Base-by-base conservation (phyloP, 1,139 yeast genomes). In the Taphrina sp. region DNA sequence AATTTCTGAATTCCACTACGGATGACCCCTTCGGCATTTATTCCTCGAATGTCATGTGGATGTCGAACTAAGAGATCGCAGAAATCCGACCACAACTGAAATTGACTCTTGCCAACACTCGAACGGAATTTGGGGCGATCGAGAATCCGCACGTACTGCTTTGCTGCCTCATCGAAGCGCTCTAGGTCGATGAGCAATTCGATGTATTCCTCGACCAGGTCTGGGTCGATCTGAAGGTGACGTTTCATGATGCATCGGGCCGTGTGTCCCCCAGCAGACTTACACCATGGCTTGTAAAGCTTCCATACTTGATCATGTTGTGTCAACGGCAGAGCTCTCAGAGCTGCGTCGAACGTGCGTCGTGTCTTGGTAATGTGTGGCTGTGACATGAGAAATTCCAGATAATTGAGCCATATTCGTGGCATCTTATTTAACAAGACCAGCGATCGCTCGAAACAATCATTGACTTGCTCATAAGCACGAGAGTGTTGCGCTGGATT, bases 251-350 rank as follows among this genome's bases (percentile, higher is more conserved):
- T 66, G 20, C 61, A 51, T 35, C 71, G 68, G 14, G 74, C 76
- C 0, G 80, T 74, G 2, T 57, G 44, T 1, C 78, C 80, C 8
- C 79, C 77, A 19, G 76, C 69, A 0, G 63, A 60, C 35, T 62
- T 61, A 1, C 83, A 85, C 70, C 80, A 82, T 28, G 69, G 64
- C 22, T 82, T 63, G 63, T 76, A 82, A 24, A 74, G 56, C 0
- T 77, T 76, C 95, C 95, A 88, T 2, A 87, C 70, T 22, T 70
- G 62, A 5, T 68, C 68, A 65, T 85, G 95, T 31, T 78, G 78
- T 0, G 76, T 68, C 10, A 76, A 60, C 0, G 84, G 79, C 4
- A 84, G 63, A 3, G 70, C 64, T 56, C 73, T 73, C 8, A 88
- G 69, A 0, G 85, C 77, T 33, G 69, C 65, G 65, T 84, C 78